Evolutionary conservation across 225 moss, liverwort and hornwort species (phyloP), one percentile per base, ranked within the genome.

Genomic region (Pseudisothecium myosuroides): DNA sequence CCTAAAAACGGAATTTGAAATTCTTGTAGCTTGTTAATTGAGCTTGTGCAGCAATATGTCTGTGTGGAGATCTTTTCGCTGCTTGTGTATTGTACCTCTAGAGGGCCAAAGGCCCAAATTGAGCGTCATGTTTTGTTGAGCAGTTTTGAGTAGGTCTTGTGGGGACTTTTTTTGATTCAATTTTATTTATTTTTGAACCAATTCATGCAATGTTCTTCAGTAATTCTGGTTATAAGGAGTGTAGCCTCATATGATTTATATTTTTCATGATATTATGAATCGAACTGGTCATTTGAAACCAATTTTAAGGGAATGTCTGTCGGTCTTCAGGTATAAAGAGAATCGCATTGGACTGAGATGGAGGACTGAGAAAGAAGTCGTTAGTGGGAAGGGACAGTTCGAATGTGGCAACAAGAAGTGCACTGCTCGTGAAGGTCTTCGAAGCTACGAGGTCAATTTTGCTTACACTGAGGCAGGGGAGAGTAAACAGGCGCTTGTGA

Each of bases 361-460:
- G 99, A 95, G 99, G 54, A 92, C 93, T 80, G 99, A 99, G 86
- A 97, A 97, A 90, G 99, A 99, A 92, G 96, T 99, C 16, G 86
- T 99, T 21, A 94, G 93, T 79, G 99, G 99, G 87, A 99, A 99
- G 94, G 99, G 99, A 78, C 99, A 99, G 90, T 99, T 99, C 80
- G 92, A 96, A 59, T 99, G 99, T 90, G 99, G 97, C 90, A 99
- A 99, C 90, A 99, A 96, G 91, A 96, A 92, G 56, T 99, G 99
- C 89, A 87, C 81, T 93, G 92, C 93, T 83, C 93, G 89, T 63
- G 96, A 97, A 90, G 96, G 96, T 76, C 95, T 99, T 86, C 95
- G 95, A 81, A 99, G 97, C 90, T 99, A 97, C 91, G 99, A 99
- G 95, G 99, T 99, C 32, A 99, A 99, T 94, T 99, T 99, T 89